phyloP scores from a whole-genome alignment of 352 stramenopile species.

The Globisporangium paroecandrum region DNA sequence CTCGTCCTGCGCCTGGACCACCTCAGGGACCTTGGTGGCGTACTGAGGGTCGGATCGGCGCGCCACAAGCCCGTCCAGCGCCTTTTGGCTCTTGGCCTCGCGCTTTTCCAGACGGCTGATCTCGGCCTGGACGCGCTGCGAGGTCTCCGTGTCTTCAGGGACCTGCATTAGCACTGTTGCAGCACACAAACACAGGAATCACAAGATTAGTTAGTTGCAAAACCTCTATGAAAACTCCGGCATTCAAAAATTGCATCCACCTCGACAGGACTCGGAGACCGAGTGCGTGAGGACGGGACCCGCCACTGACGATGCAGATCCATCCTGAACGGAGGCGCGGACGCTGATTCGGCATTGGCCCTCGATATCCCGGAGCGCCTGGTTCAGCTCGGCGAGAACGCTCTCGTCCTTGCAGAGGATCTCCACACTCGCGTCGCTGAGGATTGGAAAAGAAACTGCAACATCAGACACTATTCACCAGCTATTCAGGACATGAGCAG shows the following conservation, averaged over 20 bases:
- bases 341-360: constrained; percentile 39
- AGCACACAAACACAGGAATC: constrained; percentile 8
- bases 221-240: neutral
- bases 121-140: constrained; percentile 54
- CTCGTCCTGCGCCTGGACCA: constrained; percentile 56
- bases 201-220: neutral
- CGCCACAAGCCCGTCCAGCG: constrained; percentile 37
- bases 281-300: constrained; percentile 44
- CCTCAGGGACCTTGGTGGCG: constrained; percentile 55
- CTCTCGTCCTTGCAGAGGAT: constrained; percentile 33
- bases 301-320: constrained; percentile 3
- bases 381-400: constrained; percentile 30
- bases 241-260: constrained; percentile 17
- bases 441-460: neutral
- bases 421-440: constrained; percentile 19
- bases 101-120: constrained; percentile 67
- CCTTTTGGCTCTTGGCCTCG: constrained; percentile 44
- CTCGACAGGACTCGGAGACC: constrained; percentile 50
- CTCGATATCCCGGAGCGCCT: constrained; percentile 40
- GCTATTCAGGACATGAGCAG: neutral
- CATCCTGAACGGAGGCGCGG: constrained; percentile 16
- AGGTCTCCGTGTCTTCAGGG: constrained; percentile 62
- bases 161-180: constrained; percentile 59
- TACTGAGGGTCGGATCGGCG: constrained; percentile 55
- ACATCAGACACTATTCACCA: neutral